These are phyloP conservation scores for Tripterygium wilfordii DNA, from an alignment of 177 flowering plant species.

Conservation along the genomic window DNA sequence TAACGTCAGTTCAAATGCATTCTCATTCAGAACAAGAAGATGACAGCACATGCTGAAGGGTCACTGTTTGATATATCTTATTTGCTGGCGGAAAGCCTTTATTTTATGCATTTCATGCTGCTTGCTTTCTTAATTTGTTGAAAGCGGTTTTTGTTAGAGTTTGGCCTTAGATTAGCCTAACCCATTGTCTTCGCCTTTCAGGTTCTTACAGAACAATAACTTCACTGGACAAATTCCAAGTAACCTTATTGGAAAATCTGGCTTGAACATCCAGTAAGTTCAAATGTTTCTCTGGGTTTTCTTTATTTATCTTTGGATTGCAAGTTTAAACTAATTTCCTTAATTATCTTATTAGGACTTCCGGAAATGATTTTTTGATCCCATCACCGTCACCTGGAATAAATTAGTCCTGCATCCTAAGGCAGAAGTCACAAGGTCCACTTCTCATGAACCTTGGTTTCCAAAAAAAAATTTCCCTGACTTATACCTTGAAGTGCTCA, in stretches of 20 bases:
- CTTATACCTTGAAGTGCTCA: no score
- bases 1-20: no score
- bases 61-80: neutral
- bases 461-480: no score
- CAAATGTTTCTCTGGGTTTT: constrained; percentile 1
- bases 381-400: constrained; percentile 32
- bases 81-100: neutral
- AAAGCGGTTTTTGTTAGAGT: neutral
- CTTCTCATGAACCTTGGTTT: neutral
- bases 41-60: neutral
- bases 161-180: constrained; percentile 6
- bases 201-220: constrained; percentile 77
- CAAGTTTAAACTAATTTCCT: constrained; percentile 12
- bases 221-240: constrained; percentile 72
- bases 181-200: constrained; percentile 23
- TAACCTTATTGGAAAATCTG: constrained; percentile 47
- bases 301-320: constrained; percentile 1
- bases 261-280: constrained; percentile 57
- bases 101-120: neutral
- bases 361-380: constrained; percentile 53
- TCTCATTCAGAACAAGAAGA: no score
- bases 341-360: constrained; percentile 34
- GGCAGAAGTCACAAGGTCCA: neutral
- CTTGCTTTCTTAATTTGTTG: neutral
- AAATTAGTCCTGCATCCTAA: neutral